phyloP scores from a whole-genome alignment of 768 basidiomycete genomes.

The Hirschioporus abietinus region DNA sequence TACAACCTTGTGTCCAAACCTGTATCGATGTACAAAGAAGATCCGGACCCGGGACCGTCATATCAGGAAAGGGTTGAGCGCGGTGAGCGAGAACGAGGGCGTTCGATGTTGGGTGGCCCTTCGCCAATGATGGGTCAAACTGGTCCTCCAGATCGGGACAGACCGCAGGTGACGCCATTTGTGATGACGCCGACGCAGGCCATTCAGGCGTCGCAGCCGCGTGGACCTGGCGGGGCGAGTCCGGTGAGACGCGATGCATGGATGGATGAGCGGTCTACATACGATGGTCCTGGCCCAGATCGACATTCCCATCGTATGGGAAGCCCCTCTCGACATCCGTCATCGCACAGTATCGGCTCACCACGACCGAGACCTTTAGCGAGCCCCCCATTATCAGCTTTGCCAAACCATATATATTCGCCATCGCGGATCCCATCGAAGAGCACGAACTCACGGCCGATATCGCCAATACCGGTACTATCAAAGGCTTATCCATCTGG shows the following conservation, averaged over 20 bases:
- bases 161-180: conserved; percentile 26
- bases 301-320: not conserved
- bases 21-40: conserved; percentile 20
- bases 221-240: not conserved
- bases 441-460: not conserved
- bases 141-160: conserved; percentile 19
- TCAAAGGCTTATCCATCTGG: not conserved
- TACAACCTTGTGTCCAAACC: conserved; percentile 9
- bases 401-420: not conserved
- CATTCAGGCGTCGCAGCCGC: not conserved
- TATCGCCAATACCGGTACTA: not conserved
- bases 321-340: not conserved
- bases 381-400: not conserved
- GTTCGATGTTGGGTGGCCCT: conserved; percentile 12
- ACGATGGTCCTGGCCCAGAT: not conserved
- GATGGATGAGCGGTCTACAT: not conserved
- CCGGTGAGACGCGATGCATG: not conserved
- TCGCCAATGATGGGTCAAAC: not conserved
- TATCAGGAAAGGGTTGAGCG: conserved; percentile 7
- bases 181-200: conserved; percentile 19
- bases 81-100: conserved; percentile 20
- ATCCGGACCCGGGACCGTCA: conserved; percentile 19
- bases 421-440: not conserved
- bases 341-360: not conserved
- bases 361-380: not conserved